Base-by-base conservation (phyloP, 768 basidiomycete species). In the Suillus spraguei region DNA sequence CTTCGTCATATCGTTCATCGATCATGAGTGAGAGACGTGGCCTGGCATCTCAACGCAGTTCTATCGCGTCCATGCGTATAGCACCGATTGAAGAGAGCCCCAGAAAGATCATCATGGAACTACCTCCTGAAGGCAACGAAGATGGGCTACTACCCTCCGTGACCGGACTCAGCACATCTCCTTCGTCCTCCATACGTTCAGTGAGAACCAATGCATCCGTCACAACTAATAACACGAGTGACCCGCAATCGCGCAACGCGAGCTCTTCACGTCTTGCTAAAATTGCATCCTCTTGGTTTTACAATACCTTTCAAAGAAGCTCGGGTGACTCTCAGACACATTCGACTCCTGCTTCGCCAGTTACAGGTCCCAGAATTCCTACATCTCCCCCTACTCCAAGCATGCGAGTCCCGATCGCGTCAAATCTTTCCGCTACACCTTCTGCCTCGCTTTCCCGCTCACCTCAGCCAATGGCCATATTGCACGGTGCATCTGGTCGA, bases 31-130 rank as follows among this genome's bases (percentile, higher is more conserved):
- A 86, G 53, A 82, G 83, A 69, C 78, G 84, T 32, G 63, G 72
- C 53, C 59, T 68, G 41, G 60, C 65, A 28, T 76, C 82, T 4
- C 82, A 85, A 47, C 84, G 87, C 39, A 83, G 77, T 32, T 85
- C 88, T 4, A 76, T 79, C 20, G 67, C 79, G 22, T 77, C 81
- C 2, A 69, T 77, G 14, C 78, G 81, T 38, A 87, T 93, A 54
- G 76, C 78, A 17, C 82, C 87, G 1, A 91, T 92, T 56, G 88
- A 92, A 72, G 91, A 92, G 71, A 90, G 87, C 64, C 89, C 90
- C 0, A 80, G 74, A 64, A 78, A 70, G 17, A 79, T 82, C 47
- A 72, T 81, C 33, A 74, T 76, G 64, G 85, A 87, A 33, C 77
- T 90, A 7, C 86, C 87, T 0, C 72, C 77, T 3, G 83, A 85